phyloP scores from a whole-genome alignment of 352 stramenopile species.

The Pythium phragmiticola region DNA sequence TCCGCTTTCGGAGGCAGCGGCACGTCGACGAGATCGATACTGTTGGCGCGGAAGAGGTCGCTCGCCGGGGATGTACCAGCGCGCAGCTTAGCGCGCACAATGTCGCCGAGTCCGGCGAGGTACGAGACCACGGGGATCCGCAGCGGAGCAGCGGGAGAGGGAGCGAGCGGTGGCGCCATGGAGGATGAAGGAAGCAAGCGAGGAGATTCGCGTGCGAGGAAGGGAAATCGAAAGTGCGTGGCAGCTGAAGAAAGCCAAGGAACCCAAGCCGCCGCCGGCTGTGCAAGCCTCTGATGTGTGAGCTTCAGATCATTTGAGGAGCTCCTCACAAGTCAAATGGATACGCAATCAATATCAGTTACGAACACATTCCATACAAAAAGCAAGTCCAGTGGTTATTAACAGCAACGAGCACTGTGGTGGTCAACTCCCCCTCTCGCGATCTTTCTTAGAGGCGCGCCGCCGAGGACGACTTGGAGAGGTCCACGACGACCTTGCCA shows the following conservation, averaged over 20 bases:
- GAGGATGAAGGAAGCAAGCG: neutral
- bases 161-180: neutral
- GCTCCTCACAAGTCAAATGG: conserved; percentile 1
- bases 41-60: conserved; percentile 38
- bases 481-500: conserved; percentile 71
- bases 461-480: conserved; percentile 22
- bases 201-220: neutral
- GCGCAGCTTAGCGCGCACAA: conserved; percentile 36
- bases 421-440: neutral
- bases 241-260: neutral
- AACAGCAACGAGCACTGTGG: neutral
- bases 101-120: conserved; percentile 42
- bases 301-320: neutral
- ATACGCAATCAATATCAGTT: conserved; percentile 17
- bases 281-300: conserved; percentile 10
- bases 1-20: conserved; percentile 11
- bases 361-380: conserved; percentile 10
- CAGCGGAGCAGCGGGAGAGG: conserved; percentile 13
- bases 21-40: conserved; percentile 50
- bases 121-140: conserved; percentile 57
- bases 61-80: conserved; percentile 30
- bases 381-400: conserved; percentile 3
- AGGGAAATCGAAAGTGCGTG: neutral
- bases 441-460: conserved; percentile 22
- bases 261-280: neutral